Conservation (phyloP, 805 yeast genomes). For the Pichia thaimueangensis region DNA sequence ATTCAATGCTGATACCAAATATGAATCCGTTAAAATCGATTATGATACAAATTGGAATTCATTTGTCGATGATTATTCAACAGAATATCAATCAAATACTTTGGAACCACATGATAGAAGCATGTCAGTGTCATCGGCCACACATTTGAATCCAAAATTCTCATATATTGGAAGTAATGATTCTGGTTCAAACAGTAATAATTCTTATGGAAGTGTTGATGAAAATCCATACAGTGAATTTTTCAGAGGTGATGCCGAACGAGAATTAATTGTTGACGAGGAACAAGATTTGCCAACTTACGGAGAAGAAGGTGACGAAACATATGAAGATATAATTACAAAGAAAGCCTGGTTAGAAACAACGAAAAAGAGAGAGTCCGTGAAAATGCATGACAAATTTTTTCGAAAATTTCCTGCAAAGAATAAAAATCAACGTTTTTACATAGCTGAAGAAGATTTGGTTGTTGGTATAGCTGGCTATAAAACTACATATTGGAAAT, state of each 20-base stretch:
- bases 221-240: constrained; percentile 16
- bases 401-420: constrained; percentile 37
- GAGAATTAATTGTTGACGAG: constrained; percentile 14
- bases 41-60: constrained; percentile 73
- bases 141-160: background rate
- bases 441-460: constrained; percentile 91
- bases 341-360: constrained; percentile 11
- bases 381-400: constrained; percentile 36
- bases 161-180: no score
- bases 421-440: constrained; percentile 67
- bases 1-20: constrained; percentile 25
- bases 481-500: constrained; percentile 42
- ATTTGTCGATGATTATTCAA: constrained; percentile 40
- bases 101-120: constrained; percentile 8
- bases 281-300: constrained; percentile 13
- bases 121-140: constrained; percentile 1
- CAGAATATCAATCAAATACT: constrained; percentile 15
- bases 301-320: constrained; percentile 21
- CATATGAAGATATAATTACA: constrained; percentile 8
- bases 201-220: constrained; percentile 11
- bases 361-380: constrained; percentile 20
- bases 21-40: constrained; percentile 44
- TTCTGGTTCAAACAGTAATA: background rate
- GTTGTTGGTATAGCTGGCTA: constrained; percentile 95
- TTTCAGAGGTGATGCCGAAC: constrained; percentile 15